A percentile compares a stretch with the other conserved stretches of the same genome.
Conservation (phyloP, 2,329 filamentous ascomycete species). For the Pseudogymnoascus pannorum region DNA sequence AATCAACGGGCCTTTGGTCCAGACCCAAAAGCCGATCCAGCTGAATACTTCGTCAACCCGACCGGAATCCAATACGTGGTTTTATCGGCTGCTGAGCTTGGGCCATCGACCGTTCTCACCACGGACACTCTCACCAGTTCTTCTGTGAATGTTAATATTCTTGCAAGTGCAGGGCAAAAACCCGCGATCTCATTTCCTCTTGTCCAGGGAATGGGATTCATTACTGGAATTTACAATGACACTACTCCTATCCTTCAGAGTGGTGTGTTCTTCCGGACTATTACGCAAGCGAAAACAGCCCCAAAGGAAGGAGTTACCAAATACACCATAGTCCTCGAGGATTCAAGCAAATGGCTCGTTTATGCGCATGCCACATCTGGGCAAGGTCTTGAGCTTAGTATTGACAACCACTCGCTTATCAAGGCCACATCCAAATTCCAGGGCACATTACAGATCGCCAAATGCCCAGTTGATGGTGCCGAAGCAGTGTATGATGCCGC, state of each 20-base stretch:
- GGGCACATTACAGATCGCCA: conserved; percentile 76
- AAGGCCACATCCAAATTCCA: conserved; percentile 61
- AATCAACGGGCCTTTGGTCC: conserved; percentile 61
- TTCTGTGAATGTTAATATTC: conserved; percentile 62
- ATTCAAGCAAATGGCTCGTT: conserved; percentile 69
- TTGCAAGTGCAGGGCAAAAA: conserved; percentile 41
- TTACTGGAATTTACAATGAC: conserved; percentile 69
- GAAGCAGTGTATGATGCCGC: conserved; percentile 69
- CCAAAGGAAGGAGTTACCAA: conserved; percentile 63
- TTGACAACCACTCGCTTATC: conserved; percentile 59
- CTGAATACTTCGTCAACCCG: conserved; percentile 71
- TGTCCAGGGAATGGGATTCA: conserved; percentile 82
- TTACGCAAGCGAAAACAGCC: conserved; percentile 50
- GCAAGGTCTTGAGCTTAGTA: conserved; percentile 56
- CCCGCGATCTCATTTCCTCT: conserved; percentile 69
- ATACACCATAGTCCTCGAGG: conserved; percentile 65
- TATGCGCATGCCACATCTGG: conserved; percentile 61
- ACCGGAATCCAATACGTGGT: conserved; percentile 74
- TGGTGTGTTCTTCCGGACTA: conserved; percentile 63
- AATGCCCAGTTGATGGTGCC: conserved; percentile 55
- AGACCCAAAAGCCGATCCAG: conserved; percentile 47
- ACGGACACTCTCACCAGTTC: conserved; percentile 48
- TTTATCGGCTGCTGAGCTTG: conserved; percentile 71
- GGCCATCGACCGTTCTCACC: conserved; percentile 48
- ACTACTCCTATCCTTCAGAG: conserved; percentile 67